Conservation (phyloP, 2,329 filamentous ascomycete species). For the Calonectria hawksworthii region DNA sequence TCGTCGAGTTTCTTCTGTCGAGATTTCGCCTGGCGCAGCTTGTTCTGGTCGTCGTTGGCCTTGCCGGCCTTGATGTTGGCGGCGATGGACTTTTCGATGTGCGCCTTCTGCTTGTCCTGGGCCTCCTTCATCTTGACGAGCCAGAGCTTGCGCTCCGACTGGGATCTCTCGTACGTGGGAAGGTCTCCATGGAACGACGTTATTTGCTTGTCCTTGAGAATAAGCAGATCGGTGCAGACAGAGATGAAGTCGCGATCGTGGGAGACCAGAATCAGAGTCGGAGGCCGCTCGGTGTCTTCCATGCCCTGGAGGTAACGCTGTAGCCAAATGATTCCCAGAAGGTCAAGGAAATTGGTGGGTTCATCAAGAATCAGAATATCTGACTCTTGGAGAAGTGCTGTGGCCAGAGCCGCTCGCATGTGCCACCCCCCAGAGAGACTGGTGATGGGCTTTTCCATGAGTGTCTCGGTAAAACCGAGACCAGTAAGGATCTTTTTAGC, state of each 20-base stretch:
- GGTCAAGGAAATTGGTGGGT: slow-evolving; percentile 88
- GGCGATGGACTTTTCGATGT: slow-evolving; percentile 83
- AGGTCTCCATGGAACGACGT: slow-evolving; percentile 83
- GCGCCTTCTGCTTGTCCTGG: slow-evolving; percentile 83
- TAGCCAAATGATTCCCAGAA: slow-evolving; percentile 88
- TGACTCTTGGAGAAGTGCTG: slow-evolving; percentile 77
- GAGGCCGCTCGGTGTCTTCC: slow-evolving; percentile 64
- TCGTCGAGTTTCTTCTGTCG: slow-evolving; percentile 89
- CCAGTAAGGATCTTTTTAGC: slow-evolving; percentile 77
- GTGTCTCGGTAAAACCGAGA: slow-evolving; percentile 77
- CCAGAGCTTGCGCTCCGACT: slow-evolving; percentile 76
- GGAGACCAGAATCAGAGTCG: slow-evolving; percentile 83
- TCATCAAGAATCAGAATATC: slow-evolving; percentile 89
- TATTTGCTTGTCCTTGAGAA: slow-evolving; percentile 79
- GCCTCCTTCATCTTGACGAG: slow-evolving; percentile 84
- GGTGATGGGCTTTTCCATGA: slow-evolving; percentile 70
- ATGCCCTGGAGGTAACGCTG: slow-evolving; percentile 77
- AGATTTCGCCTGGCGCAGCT: slow-evolving; percentile 86
- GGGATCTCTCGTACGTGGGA: slow-evolving; percentile 77
- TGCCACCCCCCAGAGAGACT: slow-evolving; percentile 84
- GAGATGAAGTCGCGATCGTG: slow-evolving; percentile 88
- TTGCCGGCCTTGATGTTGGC: slow-evolving; percentile 82
- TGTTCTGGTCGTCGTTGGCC: slow-evolving; percentile 85
- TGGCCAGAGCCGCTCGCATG: slow-evolving; percentile 77
- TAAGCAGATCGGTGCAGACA: slow-evolving; percentile 81